These are phyloP conservation scores for Lentinula raphanica DNA, from an alignment of 768 basidiomycete species.

Conservation along the genomic window DNA sequence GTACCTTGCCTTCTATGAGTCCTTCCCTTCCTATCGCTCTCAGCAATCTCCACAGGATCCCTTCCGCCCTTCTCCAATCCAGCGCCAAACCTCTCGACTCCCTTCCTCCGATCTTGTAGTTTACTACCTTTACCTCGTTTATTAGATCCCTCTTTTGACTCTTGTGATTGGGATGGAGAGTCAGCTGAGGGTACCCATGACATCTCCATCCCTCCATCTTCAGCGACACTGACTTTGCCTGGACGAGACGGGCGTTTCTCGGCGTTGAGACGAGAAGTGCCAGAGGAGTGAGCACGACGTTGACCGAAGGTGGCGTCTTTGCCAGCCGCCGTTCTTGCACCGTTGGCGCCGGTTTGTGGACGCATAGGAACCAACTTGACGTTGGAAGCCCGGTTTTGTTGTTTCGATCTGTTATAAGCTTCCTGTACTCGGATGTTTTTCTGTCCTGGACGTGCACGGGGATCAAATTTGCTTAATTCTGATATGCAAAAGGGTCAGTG, in stretches of 20 bases:
- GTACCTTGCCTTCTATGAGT: slow-evolving; percentile 70
- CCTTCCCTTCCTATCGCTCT: slow-evolving; percentile 73
- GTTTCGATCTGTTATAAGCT: slow-evolving; percentile 36
- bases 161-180: slow-evolving; percentile 28
- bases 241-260: slow-evolving; percentile 12
- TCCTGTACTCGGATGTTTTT: slow-evolving; percentile 42
- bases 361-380: slow-evolving; percentile 67
- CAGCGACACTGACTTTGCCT: slow-evolving; percentile 14
- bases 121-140: slow-evolving; percentile 20
- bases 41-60: slow-evolving; percentile 45
- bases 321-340: slow-evolving; percentile 25
- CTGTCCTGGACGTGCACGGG: slow-evolving; percentile 44
- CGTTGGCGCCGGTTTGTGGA: slow-evolving; percentile 28
- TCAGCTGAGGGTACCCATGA: slow-evolving; percentile 67
- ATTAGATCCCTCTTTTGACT: slow-evolving; percentile 26
- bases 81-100: slow-evolving; percentile 77
- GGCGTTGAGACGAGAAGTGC: slow-evolving; percentile 7
- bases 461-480: slow-evolving; percentile 48
- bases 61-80: slow-evolving; percentile 81
- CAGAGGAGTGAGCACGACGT: slow-evolving; percentile 42
- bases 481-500: neutral
- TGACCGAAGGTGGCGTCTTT: slow-evolving; percentile 67
- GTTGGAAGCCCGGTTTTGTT: slow-evolving; percentile 41
- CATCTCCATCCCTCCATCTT: slow-evolving; percentile 75
- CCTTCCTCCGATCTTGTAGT: slow-evolving; percentile 42